A percentile compares a stretch with the other conserved stretches of the same genome.
phyloP scores from a whole-genome alignment of 495 filamentous ascomycete species.

The Daldinia bambusicola region DNA sequence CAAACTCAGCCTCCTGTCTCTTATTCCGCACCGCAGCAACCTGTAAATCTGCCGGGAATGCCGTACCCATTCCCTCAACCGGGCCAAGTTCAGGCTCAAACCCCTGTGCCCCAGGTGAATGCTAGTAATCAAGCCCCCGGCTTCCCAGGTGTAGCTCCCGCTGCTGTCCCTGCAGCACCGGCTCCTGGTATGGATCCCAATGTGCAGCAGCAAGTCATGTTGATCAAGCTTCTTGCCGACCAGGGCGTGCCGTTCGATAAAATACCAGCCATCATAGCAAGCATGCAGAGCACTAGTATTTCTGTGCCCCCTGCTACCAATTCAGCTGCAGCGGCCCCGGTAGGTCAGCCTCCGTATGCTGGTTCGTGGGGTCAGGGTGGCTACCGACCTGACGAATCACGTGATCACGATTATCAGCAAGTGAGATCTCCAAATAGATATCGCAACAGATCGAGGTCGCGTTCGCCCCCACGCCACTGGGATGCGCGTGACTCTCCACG shows the following conservation, averaged over 20 bases:
- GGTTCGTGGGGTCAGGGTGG: constrained; percentile 52
- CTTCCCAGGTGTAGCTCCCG: constrained; percentile 48
- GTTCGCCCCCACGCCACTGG: constrained; percentile 73
- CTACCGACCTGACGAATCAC: constrained; percentile 60
- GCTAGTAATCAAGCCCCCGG: constrained; percentile 57
- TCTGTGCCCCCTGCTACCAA: constrained; percentile 34
- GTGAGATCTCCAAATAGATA: constrained; percentile 67
- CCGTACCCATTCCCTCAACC: constrained; percentile 62
- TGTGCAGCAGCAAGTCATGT: constrained; percentile 69
- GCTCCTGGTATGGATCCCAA: constrained; percentile 52
- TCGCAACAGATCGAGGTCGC: constrained; percentile 79
- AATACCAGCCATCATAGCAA: constrained; percentile 58
- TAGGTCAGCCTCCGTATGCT: constrained; percentile 44
- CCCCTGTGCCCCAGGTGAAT: constrained; percentile 55
- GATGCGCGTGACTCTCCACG: constrained; percentile 60
- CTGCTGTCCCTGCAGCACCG: constrained; percentile 58
- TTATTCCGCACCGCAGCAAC: constrained; percentile 54
- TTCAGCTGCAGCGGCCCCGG: constrained; percentile 37
- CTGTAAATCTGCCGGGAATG: constrained; percentile 70
- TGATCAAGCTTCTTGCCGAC: constrained; percentile 59
- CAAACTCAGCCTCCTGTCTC: constrained; percentile 40
- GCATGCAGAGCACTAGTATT: constrained; percentile 51
- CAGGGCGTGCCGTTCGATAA: constrained; percentile 58
- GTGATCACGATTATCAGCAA: constrained; percentile 69
- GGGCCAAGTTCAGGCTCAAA: constrained; percentile 50